Evolutionary conservation across 768 basidiomycete species (phyloP), one percentile per base, ranked within the genome.

Genomic region (Termitomyces sp.): DNA sequence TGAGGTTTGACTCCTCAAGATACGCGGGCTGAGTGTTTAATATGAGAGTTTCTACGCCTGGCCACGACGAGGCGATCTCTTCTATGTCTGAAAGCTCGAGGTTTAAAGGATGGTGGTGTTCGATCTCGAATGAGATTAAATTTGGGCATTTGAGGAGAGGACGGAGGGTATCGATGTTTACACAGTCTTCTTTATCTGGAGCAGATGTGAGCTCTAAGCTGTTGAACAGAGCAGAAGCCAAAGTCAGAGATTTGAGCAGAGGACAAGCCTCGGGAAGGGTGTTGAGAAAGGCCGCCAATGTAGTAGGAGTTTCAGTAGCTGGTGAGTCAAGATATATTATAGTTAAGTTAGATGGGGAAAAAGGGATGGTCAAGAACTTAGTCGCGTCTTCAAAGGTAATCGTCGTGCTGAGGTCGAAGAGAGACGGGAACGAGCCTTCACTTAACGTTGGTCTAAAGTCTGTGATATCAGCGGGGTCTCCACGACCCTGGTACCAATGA

Each of bases 281-380:
- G n/a, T 62, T 64, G 40, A 85, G 69, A 49, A 86, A 68, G 0
- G 72, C 63, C 49, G 71, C 70, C 4, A 86, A 56, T 17, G 71
- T 64, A 3, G 69, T 55, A 0, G 82, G 78, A 0, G 72, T 60
- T 56, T 83, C 78, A n/a, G 75, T 62, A 3, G 70, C 61, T 21
- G 76, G 71, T 1, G 79, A 76, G 58, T 83, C 82, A 49, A 86
- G 58, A 61, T 78, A 82, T 6, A 87, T 68, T n/a, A 68, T 68
- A 0, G 76, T 79, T 35, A 87, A 64, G 44, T 78, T 78, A 5
- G 64, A 61, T 0, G 85, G 85, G 0, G 80, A 71, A 55, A 75
- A 81, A 3, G 70, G 59, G 2, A 66, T 63, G 35, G 68, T 64
- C 53, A 86, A 65, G 65, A 86, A 80, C 3, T 65, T 66, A 5